Base-by-base conservation (phyloP, 257 asterid genomes). In the Marsdenia floribunda region DNA sequence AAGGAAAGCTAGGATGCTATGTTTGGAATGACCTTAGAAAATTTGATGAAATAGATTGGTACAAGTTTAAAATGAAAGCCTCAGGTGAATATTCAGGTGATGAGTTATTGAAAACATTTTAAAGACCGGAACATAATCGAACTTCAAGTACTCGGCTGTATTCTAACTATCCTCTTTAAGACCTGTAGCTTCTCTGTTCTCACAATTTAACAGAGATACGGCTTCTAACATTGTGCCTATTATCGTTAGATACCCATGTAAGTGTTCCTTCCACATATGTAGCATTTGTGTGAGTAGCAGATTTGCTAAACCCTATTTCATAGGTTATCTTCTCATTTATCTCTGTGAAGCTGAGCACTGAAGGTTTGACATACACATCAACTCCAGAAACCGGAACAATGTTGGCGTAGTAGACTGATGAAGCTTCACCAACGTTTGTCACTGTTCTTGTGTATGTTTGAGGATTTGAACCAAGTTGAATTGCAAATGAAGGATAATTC, bases 401-500 rank as follows among this genome's bases (percentile, higher is more conserved):
- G 13, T 52, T 52, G 44, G 46, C 22, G 0, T 35, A 1, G 33
- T 82, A 82, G 29, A 67, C 18, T 8, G 85, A 82, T 21, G 1
- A 57, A 37, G 79, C 71, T n/a, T 82, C 70, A 3, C 83, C 85
- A 8, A 82, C 77, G 18, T 82, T 76, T 13, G 81, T 82, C 21
- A 82, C 81, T 1, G 85, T 82, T 71, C 83, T 78, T 26, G 71
- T 61, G 74, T 79, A 82, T 1, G 66, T 72, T 53, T 79, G 78
- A 33, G 16, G 14, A 14, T 49, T 22, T 0, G 68, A 65, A 35
- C 59, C 79, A 61, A 79, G 77, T 68, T 59, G 16, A 46, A 82
- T 53, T 1, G 86, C 72, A 69, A 82, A 81, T 38, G 87, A 83
- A 37, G 85, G 87, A 57, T 83, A 83, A 37, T 80, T 83, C 67